phyloP scores from a whole-genome alignment of 257 asterid genomes.

The Handroanthus guayacan region DNA sequence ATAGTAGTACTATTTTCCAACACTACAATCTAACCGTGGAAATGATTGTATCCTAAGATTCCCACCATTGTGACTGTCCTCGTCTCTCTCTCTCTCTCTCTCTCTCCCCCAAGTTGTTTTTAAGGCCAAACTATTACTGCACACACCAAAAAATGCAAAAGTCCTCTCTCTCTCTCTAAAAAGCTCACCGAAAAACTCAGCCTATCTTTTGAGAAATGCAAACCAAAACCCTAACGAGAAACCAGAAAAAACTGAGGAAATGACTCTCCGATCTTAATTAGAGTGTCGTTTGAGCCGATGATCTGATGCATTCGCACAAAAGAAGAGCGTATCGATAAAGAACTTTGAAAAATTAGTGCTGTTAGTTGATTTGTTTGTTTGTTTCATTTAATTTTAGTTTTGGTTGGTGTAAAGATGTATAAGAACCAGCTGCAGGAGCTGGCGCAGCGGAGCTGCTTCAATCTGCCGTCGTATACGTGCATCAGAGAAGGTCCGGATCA shows the following conservation, averaged over 20 bases:
- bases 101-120: constrained; percentile 35
- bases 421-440: constrained; percentile 94
- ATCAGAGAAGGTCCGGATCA: constrained; percentile 92
- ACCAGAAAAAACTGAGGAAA: constrained; percentile 19
- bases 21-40: constrained; percentile 31
- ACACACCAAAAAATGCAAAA: constrained; percentile 39
- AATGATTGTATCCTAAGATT: constrained; percentile 36
- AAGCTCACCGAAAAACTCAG: constrained; percentile 41
- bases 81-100: constrained; percentile 18
- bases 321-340: constrained; percentile 3
- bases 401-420: constrained; percentile 55
- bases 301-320: constrained; percentile 44
- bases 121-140: constrained; percentile 46
- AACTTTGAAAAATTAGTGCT: constrained; percentile 29
- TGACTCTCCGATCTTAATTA: constrained; percentile 44
- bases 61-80: constrained; percentile 30
- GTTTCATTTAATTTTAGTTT: neutral
- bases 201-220: constrained; percentile 41
- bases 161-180: constrained; percentile 43
- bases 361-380: constrained; percentile 30
- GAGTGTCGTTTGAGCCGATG: constrained; percentile 31
- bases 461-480: constrained; percentile 77
- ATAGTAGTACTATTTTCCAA: neutral
- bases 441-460: constrained; percentile 96
- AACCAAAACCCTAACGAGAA: constrained; percentile 50